A percentile compares a stretch with the other conserved stretches of the same genome.
Conservation (phyloP, 106 monocot species). For the Dioscorea zingiberensis region DNA sequence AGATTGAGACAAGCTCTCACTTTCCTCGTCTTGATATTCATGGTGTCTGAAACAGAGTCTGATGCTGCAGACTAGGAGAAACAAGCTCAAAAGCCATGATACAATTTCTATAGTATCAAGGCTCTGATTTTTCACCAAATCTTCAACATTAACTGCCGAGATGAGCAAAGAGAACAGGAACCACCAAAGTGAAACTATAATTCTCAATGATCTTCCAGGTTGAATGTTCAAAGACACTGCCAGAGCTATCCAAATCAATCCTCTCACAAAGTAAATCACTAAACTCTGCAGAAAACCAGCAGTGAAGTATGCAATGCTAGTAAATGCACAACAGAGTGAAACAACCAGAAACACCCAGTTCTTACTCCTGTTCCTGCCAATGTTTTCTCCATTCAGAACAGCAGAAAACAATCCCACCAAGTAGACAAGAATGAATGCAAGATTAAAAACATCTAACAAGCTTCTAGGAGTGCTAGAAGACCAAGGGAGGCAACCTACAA, state of each 20-base stretch:
- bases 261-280: slow-evolving; percentile 13
- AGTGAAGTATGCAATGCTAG: slow-evolving; percentile 17
- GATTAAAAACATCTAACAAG: slow-evolving; percentile 3
- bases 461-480: slow-evolving; percentile 10
- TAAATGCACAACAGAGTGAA: slow-evolving; percentile 21
- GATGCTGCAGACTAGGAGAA: slow-evolving; percentile 41
- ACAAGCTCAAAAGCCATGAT: slow-evolving; percentile 31
- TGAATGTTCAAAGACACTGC: slow-evolving; percentile 30
- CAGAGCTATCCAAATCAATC: slow-evolving; percentile 34
- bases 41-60: background rate
- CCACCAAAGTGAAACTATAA: slow-evolving; percentile 33
- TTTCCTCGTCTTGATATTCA: background rate
- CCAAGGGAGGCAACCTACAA: background rate
- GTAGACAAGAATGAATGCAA: slow-evolving; percentile 2
- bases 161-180: slow-evolving; percentile 19
- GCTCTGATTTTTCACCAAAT: slow-evolving; percentile 7
- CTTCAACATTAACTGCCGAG: slow-evolving; percentile 29
- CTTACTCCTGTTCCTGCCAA: slow-evolving; percentile 7
- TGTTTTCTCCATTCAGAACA: slow-evolving; percentile 7
- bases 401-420: slow-evolving; percentile 11
- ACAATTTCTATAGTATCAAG: slow-evolving; percentile 29
- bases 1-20: slow-evolving; percentile 22
- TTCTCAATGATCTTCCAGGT: slow-evolving; percentile 10
- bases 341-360: slow-evolving; percentile 19
- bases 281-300: slow-evolving; percentile 4